phyloP scores from a whole-genome alignment of 345 rosid genomes.

The Gossypium australe region DNA sequence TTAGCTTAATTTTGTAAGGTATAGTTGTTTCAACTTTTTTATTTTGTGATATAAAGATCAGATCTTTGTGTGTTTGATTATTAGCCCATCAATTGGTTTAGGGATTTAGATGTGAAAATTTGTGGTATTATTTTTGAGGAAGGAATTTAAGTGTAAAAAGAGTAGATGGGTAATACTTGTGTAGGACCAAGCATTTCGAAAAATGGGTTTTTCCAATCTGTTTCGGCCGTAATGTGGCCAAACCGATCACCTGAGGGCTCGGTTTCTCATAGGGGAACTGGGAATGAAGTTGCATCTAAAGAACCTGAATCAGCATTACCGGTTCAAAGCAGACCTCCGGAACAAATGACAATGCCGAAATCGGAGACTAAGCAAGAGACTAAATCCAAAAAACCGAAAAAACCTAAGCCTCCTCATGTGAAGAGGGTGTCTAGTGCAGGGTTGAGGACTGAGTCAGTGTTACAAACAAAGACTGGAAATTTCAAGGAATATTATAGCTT shows the following conservation, averaged over 20 bases:
- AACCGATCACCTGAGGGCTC: conserved; percentile 49
- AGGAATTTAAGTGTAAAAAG: conserved; percentile 11
- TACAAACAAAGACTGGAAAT: conserved; percentile 63
- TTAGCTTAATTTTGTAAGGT: too few species aligned
- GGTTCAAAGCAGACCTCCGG: conserved; percentile 69
- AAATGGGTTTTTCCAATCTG: conserved; percentile 73
- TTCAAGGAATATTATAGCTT: conserved; percentile 58
- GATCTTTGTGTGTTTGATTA: background rate
- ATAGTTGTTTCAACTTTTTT: too few species aligned
- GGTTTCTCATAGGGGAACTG: conserved; percentile 34
- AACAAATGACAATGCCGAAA: conserved; percentile 47
- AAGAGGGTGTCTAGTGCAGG: conserved; percentile 67
- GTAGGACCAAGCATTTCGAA: conserved; percentile 65
- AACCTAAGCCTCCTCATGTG: conserved; percentile 34
- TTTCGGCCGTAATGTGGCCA: conserved; percentile 72
- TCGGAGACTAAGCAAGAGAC: conserved; percentile 25
- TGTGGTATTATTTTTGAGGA: conserved; percentile 1
- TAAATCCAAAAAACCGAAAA: conserved; percentile 27
- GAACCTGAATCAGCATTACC: conserved; percentile 45
- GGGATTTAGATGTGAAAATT: too few species aligned
- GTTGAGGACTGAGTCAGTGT: conserved; percentile 59
- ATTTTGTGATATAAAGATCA: background rate
- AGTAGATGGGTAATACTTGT: conserved; percentile 74
- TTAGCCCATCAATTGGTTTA: background rate
- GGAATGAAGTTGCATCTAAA: conserved; percentile 25